Conservation (phyloP, 2,329 filamentous ascomycete species). For the Daldinia eschscholtzii region DNA sequence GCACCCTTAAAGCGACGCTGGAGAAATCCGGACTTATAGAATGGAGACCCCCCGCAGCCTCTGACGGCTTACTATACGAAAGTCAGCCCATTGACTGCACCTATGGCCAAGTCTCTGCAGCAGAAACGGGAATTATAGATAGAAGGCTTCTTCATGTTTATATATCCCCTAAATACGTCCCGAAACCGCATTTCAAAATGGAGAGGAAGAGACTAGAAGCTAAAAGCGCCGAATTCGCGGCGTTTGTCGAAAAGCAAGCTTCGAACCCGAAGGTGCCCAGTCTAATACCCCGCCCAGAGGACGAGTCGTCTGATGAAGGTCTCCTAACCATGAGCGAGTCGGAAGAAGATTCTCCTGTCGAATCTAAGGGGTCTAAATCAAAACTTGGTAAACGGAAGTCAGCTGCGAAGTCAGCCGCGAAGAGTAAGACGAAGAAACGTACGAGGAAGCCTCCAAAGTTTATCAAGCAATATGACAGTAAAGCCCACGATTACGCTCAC, state of each 20-base stretch:
- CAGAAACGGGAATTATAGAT: slow-evolving; percentile 34
- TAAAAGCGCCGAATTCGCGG: slow-evolving; percentile 37
- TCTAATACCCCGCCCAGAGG: slow-evolving; percentile 37
- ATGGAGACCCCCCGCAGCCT: slow-evolving; percentile 30
- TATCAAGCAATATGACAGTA: slow-evolving; percentile 36
- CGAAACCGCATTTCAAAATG: slow-evolving; percentile 42
- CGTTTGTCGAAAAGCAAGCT: slow-evolving; percentile 32
- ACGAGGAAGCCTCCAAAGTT: slow-evolving; percentile 28
- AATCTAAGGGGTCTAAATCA: not conserved
- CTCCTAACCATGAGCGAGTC: slow-evolving; percentile 21
- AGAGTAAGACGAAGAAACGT: slow-evolving; percentile 17
- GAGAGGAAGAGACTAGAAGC: slow-evolving; percentile 35
- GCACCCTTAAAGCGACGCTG: slow-evolving; percentile 5
- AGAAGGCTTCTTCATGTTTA: slow-evolving; percentile 31
- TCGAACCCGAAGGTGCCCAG: slow-evolving; percentile 5
- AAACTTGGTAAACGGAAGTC: slow-evolving; percentile 33
- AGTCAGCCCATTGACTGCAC: not conserved
- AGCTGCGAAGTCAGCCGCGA: slow-evolving; percentile 13
- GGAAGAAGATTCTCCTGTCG: not conserved
- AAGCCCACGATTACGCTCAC: slow-evolving; percentile 34
- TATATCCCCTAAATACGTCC: slow-evolving; percentile 36
- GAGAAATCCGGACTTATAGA: slow-evolving; percentile 26
- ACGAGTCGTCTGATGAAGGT: slow-evolving; percentile 38
- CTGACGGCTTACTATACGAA: slow-evolving; percentile 31
- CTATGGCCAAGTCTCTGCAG: slow-evolving; percentile 24